Evolutionary conservation across 2,329 filamentous ascomycete species (phyloP).

Genomic region (Mycosphaerella sp.): DNA sequence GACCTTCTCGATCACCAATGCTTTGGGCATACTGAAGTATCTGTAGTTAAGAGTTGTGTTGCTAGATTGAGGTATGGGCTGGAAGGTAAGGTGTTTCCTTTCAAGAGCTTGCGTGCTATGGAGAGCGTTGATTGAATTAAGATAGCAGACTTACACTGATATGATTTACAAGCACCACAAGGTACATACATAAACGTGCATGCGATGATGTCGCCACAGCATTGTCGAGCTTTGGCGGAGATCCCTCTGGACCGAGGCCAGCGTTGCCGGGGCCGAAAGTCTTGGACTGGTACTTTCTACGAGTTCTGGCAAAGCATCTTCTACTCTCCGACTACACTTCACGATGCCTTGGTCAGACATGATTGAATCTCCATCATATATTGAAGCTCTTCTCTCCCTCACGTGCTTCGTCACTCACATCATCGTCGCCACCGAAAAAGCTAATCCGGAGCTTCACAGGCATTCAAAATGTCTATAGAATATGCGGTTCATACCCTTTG

Average conservation of each 20-base stretch:
- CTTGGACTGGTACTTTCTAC: neutral
- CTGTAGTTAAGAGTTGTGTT: neutral
- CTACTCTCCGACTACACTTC: neutral
- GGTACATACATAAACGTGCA: no score
- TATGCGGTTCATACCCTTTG: no score
- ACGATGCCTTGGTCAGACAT: no score
- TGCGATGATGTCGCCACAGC: slow-evolving; percentile 7
- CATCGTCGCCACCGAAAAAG: no score
- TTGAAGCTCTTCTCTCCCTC: no score
- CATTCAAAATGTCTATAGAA: no score
- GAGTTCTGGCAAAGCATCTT: no score
- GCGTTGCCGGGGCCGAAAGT: neutral
- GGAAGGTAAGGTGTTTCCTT: neutral
- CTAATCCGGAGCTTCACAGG: no score
- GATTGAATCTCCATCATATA: no score
- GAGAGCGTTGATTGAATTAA: neutral
- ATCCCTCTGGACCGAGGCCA: slow-evolving; percentile 9
- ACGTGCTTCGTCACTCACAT: no score
- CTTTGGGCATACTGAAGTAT: slow-evolving; percentile 42
- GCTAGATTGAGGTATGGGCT: neutral
- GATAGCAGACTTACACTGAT: neutral
- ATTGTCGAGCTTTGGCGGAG: slow-evolving; percentile 8
- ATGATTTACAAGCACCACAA: neutral
- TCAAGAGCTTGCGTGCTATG: neutral
- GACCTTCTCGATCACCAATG: slow-evolving; percentile 60